phyloP scores from a whole-genome alignment of 345 rosid genomes.

The Lumnitzera racemosa region DNA sequence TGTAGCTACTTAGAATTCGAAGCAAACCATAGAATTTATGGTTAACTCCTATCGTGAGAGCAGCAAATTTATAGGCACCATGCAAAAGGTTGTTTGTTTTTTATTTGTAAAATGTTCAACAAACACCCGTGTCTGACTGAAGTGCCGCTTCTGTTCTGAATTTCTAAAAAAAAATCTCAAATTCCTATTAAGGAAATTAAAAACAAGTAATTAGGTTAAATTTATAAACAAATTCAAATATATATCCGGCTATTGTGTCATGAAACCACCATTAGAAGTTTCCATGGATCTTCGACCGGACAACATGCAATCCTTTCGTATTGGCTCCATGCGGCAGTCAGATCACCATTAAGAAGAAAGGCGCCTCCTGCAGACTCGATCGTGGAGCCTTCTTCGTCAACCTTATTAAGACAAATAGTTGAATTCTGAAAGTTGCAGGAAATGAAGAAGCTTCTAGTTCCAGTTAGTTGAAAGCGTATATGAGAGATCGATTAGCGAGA shows the following conservation, averaged over 20 bases:
- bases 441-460: not conserved
- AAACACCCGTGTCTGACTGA: conserved; percentile 19
- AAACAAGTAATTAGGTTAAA: no score
- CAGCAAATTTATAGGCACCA: conserved; percentile 10
- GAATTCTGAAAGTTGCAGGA: not conserved
- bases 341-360: conserved; percentile 11
- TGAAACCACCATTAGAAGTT: not conserved
- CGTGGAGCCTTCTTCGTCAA: conserved; percentile 7
- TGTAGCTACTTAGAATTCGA: conserved; percentile 22
- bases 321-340: conserved; percentile 33
- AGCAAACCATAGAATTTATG: conserved; percentile 11
- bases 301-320: not conserved
- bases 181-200: no score
- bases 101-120: not conserved
- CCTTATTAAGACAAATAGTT: no score
- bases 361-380: conserved; percentile 25
- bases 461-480: no score
- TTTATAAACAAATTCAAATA: not conserved
- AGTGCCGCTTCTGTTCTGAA: not conserved
- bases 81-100: conserved; percentile 15
- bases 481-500: no score
- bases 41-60: conserved; percentile 10
- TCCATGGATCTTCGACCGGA: conserved; percentile 13
- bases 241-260: conserved; percentile 17
- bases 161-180: not conserved